These are phyloP conservation scores for Boletus insuetus DNA, from an alignment of 768 basidiomycete species.

Conservation along the genomic window DNA sequence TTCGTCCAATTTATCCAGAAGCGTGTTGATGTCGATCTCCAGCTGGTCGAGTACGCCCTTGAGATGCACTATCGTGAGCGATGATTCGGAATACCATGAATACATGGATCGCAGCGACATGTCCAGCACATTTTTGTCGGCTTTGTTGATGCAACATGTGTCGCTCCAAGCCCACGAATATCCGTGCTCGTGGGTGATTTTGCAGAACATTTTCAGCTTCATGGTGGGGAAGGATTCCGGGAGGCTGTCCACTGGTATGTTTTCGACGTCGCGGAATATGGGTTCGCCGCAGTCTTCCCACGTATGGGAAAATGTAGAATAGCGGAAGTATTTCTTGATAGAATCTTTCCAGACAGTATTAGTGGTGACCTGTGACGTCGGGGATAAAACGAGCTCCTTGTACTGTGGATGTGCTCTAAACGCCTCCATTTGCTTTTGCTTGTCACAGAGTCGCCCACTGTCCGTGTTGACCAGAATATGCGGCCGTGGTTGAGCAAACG, in stretches of 20 bases:
- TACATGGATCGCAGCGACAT: slow-evolving; percentile 26
- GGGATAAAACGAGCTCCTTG: slow-evolving; percentile 13
- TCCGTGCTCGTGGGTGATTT: slow-evolving; percentile 1
- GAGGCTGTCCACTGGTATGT: slow-evolving; percentile 4
- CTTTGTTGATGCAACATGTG: slow-evolving; percentile 28
- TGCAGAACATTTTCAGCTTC: slow-evolving; percentile 17
- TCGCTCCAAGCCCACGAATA: slow-evolving; percentile 26
- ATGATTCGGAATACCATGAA: slow-evolving; percentile 22
- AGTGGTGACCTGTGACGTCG: neutral
- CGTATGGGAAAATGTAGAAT: slow-evolving; percentile 19
- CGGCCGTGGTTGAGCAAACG: slow-evolving; percentile 4
- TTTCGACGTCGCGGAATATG: neutral
- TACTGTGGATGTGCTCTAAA: slow-evolving; percentile 12
- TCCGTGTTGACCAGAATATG: slow-evolving; percentile 14
- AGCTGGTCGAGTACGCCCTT: slow-evolving; percentile 6
- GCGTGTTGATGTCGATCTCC: neutral
- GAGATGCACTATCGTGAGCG: slow-evolving; percentile 26
- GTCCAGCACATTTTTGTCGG: slow-evolving; percentile 9
- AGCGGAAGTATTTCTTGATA: slow-evolving; percentile 13
- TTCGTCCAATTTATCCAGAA: neutral
- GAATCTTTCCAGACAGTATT: neutral
- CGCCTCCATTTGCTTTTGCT: neutral
- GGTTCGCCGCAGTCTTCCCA: slow-evolving; percentile 17
- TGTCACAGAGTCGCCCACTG: slow-evolving; percentile 14
- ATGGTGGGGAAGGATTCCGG: neutral